Conservation (phyloP, 176 grass and related monocot genomes). For the Bothriochloa decipiens region DNA sequence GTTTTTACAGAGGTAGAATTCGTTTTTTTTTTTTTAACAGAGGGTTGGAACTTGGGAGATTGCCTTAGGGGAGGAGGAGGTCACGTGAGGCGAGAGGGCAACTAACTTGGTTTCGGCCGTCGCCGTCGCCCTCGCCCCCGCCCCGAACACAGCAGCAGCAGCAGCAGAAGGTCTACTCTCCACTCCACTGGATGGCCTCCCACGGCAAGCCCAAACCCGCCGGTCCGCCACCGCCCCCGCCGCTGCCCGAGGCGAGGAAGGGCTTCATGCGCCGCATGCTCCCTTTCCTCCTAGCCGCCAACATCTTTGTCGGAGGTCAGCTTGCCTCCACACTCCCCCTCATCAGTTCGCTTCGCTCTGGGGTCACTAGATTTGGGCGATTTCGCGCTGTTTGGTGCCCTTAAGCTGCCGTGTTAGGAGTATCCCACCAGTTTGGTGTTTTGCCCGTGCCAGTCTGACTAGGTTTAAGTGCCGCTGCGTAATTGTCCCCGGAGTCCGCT, state of each 20-base stretch:
- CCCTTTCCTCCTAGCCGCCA: constrained; percentile 72
- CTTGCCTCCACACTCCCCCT: not conserved
- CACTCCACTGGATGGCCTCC: constrained; percentile 34
- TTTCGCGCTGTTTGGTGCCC: not conserved
- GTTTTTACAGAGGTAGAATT: too few relatives aligned
- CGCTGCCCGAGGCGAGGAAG: constrained; percentile 50
- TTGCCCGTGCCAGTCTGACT: not conserved
- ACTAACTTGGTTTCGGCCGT: too few relatives aligned
- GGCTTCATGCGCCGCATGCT: constrained; percentile 69
- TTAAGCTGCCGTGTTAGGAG: not conserved
- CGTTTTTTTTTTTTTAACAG: too few relatives aligned
- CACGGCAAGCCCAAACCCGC: constrained; percentile 44
- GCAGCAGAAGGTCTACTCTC: not conserved
- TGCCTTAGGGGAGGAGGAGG: too few relatives aligned
- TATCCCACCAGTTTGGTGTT: not conserved
- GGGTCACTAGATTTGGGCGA: not conserved
- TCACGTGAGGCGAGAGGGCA: too few relatives aligned
- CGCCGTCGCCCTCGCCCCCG: too few relatives aligned
- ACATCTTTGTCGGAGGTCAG: constrained; percentile 78
- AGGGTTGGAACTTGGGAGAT: too few relatives aligned
- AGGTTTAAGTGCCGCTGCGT: not conserved
- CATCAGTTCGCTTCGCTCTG: not conserved
- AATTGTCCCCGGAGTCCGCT: not conserved
- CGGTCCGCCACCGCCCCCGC: not conserved
- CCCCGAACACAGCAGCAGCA: not conserved